Conservation (phyloP, 306 rosid genomes). For the Benincasa hispida region DNA sequence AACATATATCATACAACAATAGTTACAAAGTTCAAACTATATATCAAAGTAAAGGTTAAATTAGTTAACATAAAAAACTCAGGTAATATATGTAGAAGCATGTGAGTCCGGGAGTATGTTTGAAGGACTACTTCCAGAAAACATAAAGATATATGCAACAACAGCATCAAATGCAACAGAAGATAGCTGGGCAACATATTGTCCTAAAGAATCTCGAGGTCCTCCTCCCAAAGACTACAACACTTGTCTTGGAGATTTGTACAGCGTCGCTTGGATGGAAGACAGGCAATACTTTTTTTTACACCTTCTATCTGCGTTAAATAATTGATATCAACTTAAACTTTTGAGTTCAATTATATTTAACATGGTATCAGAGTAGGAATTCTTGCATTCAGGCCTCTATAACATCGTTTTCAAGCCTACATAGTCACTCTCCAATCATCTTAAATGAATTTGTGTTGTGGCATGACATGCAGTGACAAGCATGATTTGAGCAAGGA, state of each 20-base stretch:
- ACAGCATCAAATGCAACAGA: conserved; percentile 48
- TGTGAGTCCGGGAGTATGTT: conserved; percentile 79
- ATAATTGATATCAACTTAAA: no score
- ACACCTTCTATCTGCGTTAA: neutral
- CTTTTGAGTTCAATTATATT: neutral
- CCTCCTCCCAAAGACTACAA: conserved; percentile 9
- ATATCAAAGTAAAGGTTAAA: no score
- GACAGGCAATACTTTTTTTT: conserved; percentile 31
- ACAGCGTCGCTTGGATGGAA: conserved; percentile 69
- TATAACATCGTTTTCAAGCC: no score
- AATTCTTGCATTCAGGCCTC: no score
- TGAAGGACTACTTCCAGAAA: conserved; percentile 43
- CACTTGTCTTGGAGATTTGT: conserved; percentile 55
- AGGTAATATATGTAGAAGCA: conserved; percentile 53
- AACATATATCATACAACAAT: no score
- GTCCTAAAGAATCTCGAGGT: conserved; percentile 1
- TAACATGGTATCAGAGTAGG: neutral
- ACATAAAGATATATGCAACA: conserved; percentile 40
- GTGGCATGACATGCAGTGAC: conserved; percentile 27
- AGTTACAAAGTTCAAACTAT: no score
- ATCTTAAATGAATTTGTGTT: neutral
- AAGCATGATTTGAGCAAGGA: conserved; percentile 27
- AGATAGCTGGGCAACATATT: conserved; percentile 38
- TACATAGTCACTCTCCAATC: no score
- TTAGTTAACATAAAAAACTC: no score